phyloP scores from a whole-genome alignment of 331 rosid genomes.

The Erythrophleum ivorense region DNA sequence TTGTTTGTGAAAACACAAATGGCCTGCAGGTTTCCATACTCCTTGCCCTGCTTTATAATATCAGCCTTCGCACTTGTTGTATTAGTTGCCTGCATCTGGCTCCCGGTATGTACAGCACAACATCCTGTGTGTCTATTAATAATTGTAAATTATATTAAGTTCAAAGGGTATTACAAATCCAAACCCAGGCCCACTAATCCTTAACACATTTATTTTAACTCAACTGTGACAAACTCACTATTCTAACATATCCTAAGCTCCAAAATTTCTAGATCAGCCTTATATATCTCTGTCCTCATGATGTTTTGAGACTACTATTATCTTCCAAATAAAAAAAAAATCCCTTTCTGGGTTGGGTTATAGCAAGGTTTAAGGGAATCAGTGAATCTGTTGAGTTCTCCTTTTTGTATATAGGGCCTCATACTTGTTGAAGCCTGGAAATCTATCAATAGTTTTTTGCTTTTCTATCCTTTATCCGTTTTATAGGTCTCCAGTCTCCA shows the following conservation, averaged over 20 bases:
- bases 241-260: slow-evolving; percentile 7
- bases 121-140: background rate
- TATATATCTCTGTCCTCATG: background rate
- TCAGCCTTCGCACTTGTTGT: slow-evolving; percentile 54
- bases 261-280: background rate
- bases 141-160: background rate
- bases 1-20: slow-evolving; percentile 23
- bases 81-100: slow-evolving; percentile 59
- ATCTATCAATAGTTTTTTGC: background rate
- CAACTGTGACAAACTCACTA: background rate
- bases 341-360: background rate
- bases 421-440: background rate
- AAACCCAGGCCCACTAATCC: background rate
- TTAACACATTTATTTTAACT: background rate
- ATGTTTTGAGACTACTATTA: background rate
- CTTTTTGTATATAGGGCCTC: background rate
- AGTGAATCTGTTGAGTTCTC: background rate
- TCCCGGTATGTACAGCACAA: slow-evolving; percentile 61
- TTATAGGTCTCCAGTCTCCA: background rate
- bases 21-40: slow-evolving; percentile 82
- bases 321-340: background rate
- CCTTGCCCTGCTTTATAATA: slow-evolving; percentile 74
- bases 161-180: background rate
- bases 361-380: background rate
- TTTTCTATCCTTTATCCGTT: background rate